A percentile compares a stretch with the other conserved stretches of the same genome.
Evolutionary conservation across 345 rosid species (phyloP).

Genomic region (Toxicodendron radicans): DNA sequence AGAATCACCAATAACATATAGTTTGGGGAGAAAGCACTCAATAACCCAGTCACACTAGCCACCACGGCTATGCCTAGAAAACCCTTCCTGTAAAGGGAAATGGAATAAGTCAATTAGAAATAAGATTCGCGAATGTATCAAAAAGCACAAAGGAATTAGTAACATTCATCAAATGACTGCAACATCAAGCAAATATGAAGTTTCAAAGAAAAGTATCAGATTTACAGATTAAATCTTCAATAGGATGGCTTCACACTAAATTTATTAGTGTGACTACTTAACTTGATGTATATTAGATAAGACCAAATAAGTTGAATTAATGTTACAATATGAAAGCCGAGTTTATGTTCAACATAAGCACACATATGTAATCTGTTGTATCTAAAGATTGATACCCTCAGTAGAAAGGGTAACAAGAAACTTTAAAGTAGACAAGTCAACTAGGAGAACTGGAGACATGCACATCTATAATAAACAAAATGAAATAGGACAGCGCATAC

Average conservation of each 20-base stretch:
- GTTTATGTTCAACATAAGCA: background rate
- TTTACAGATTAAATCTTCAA: background rate
- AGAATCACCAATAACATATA: constrained; percentile 35
- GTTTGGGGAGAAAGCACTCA: constrained; percentile 59
- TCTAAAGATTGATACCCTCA: background rate
- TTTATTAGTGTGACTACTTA: background rate
- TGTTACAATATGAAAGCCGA: background rate
- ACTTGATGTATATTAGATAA: background rate
- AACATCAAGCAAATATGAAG: background rate
- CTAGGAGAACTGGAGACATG: background rate
- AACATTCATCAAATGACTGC: background rate
- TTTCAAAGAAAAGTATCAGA: background rate
- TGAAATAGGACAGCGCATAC: background rate
- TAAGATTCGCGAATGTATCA: background rate
- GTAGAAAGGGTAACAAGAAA: background rate
- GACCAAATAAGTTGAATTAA: background rate
- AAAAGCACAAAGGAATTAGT: background rate
- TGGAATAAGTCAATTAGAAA: background rate
- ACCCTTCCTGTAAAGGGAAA: constrained; percentile 46
- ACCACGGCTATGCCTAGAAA: constrained; percentile 45
- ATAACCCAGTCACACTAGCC: constrained; percentile 51
- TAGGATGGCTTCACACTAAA: background rate
- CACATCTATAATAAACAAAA: background rate
- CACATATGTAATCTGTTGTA: background rate
- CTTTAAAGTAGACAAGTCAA: background rate